phyloP scores from a whole-genome alignment of 2,329 filamentous ascomycete species.

The Trichoderma sp. region DNA sequence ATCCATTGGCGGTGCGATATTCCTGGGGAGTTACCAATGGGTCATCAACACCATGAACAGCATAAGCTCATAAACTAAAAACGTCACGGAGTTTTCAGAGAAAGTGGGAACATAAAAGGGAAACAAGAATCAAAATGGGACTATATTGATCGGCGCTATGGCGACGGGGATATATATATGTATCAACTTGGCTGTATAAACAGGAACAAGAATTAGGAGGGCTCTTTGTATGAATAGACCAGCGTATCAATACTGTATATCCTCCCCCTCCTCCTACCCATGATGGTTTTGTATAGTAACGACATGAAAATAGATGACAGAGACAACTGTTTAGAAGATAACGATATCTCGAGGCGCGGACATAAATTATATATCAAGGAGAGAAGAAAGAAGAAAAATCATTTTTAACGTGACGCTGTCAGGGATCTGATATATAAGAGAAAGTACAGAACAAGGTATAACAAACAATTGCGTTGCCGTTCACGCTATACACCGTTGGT shows the following conservation, averaged over 20 bases:
- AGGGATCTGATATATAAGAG: background rate
- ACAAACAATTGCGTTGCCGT: background rate
- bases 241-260: slow-evolving; percentile 7
- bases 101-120: background rate
- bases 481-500: background rate
- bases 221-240: slow-evolving; percentile 14
- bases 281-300: background rate
- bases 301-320: background rate
- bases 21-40: slow-evolving; percentile 91
- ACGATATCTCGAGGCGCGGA: background rate
- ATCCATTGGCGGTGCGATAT: slow-evolving; percentile 88
- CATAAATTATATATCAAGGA: background rate
- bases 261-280: background rate
- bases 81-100: background rate
- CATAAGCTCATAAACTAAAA: slow-evolving; percentile 1
- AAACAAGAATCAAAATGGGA: background rate
- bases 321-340: background rate
- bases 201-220: slow-evolving; percentile 13
- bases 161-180: background rate
- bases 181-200: slow-evolving; percentile 15
- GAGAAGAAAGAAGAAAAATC: background rate
- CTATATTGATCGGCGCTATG: slow-evolving; percentile 5
- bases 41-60: slow-evolving; percentile 67
- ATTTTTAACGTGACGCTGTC: slow-evolving; percentile 5
- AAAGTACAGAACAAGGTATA: background rate